A percentile compares a stretch with the other conserved stretches of the same genome.
Conservation (phyloP, 768 basidiomycete species). For the Leccinum obscurum region DNA sequence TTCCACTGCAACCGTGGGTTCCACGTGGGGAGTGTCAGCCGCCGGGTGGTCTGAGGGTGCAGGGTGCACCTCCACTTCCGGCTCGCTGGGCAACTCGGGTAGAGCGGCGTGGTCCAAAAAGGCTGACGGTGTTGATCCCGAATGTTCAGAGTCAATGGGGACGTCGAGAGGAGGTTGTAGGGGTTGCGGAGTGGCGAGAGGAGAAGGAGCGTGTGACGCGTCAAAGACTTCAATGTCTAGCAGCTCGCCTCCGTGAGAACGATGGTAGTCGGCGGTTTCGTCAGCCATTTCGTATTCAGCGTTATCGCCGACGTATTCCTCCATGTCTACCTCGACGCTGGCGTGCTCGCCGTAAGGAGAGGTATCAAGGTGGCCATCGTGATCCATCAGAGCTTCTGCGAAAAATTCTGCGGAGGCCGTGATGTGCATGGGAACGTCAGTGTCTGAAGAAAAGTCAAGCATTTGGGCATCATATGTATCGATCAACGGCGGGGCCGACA, state of each 20-base stretch:
- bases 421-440: conserved; percentile 61
- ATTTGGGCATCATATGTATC: conserved; percentile 64
- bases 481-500: conserved; percentile 35
- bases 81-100: conserved; percentile 7
- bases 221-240: conserved; percentile 45
- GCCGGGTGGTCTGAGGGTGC: conserved; percentile 18
- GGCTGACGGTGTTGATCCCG: not conserved
- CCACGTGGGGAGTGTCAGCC: conserved; percentile 20
- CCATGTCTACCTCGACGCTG: conserved; percentile 69
- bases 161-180: conserved; percentile 19
- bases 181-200: conserved; percentile 18
- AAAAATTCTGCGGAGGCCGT: conserved; percentile 46
- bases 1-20: conserved; percentile 12
- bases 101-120: conserved; percentile 10
- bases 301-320: conserved; percentile 46
- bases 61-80: conserved; percentile 12
- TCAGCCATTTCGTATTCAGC: conserved; percentile 49
- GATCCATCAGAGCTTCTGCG: conserved; percentile 60
- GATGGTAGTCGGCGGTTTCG: conserved; percentile 31
- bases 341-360: conserved; percentile 33
- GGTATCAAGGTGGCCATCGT: conserved; percentile 41
- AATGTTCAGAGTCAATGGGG: conserved; percentile 18
- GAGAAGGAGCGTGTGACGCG: conserved; percentile 35
- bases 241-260: conserved; percentile 27
- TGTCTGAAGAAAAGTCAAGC: conserved; percentile 57